Evolutionary conservation across 73 alveolate species (phyloP).

Genomic region (Stentor coeruleus): DNA sequence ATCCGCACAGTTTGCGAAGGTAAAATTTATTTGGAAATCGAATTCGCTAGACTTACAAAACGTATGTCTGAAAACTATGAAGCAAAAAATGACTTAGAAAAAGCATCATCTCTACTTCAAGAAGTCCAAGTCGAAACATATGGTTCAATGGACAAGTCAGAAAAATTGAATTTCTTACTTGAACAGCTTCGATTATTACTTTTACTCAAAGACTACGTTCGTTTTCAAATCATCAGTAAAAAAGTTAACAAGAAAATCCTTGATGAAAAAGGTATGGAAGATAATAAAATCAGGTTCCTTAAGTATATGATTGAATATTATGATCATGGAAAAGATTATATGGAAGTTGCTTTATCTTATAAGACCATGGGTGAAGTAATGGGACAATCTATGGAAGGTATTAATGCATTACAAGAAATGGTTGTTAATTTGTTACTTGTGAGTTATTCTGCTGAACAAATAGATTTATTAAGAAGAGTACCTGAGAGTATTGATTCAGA

Average conservation of each 20-base stretch:
- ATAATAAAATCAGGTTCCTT: conserved; percentile 68
- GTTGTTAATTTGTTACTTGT: conserved; percentile 24
- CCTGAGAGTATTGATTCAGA: conserved; percentile 54
- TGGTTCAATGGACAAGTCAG: conserved; percentile 87
- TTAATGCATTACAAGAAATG: conserved; percentile 19
- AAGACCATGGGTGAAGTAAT: not conserved
- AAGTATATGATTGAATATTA: conserved; percentile 69
- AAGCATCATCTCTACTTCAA: conserved; percentile 81
- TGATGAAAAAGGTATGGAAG: conserved; percentile 77
- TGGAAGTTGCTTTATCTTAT: conserved; percentile 75
- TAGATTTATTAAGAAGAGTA: conserved; percentile 28
- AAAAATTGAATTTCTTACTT: conserved; percentile 84
- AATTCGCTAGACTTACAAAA: conserved; percentile 71
- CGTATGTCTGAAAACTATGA: conserved; percentile 65
- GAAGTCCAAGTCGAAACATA: conserved; percentile 94
- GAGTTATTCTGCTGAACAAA: conserved; percentile 9
- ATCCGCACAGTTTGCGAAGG: conserved; percentile 73
- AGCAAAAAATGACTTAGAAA: conserved; percentile 71
- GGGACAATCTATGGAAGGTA: not conserved
- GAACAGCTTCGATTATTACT: conserved; percentile 81
- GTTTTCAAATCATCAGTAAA: conserved; percentile 72
- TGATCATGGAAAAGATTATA: conserved; percentile 72
- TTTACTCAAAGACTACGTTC: conserved; percentile 70
- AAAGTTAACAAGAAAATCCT: conserved; percentile 73
- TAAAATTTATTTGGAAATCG: conserved; percentile 80